Conservation (phyloP, 140 eudicot species). For the Stevia rebaudiana region DNA sequence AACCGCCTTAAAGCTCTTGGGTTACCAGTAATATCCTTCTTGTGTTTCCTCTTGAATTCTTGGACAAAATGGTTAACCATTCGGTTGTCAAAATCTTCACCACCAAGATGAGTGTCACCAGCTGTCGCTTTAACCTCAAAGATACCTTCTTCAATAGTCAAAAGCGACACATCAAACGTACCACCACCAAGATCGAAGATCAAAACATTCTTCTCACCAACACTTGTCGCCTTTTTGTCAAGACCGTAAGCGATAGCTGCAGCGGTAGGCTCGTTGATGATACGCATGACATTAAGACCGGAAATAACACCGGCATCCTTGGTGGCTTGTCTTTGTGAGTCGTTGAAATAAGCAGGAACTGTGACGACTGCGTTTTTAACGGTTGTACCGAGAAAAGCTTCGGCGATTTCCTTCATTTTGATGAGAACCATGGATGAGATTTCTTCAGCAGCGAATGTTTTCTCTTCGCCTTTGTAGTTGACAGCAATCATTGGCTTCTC, state of each 20-base stretch:
- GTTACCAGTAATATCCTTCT: conserved; percentile 55
- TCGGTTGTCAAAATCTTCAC: conserved; percentile 63
- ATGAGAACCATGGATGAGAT: conserved; percentile 57
- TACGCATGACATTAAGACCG: conserved; percentile 60
- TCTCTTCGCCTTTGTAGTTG: conserved; percentile 53
- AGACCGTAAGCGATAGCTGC: conserved; percentile 69
- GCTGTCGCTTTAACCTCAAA: conserved; percentile 65
- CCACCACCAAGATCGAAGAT: conserved; percentile 67
- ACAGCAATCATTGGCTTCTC: conserved; percentile 63
- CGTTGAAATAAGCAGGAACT: conserved; percentile 58
- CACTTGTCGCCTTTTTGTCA: conserved; percentile 54
- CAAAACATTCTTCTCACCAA: conserved; percentile 61
- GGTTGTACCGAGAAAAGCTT: conserved; percentile 48
- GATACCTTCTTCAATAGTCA: conserved; percentile 61
- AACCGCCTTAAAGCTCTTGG: conserved; percentile 52
- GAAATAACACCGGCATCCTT: conserved; percentile 63
- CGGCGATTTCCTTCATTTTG: conserved; percentile 55
- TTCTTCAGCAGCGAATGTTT: conserved; percentile 50
- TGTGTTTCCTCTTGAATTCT: conserved; percentile 60
- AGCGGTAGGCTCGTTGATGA: conserved; percentile 60
- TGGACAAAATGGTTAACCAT: conserved; percentile 65
- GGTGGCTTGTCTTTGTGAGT: conserved; percentile 59
- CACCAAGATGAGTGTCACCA: conserved; percentile 62
- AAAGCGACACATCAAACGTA: conserved; percentile 54
- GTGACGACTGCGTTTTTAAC: conserved; percentile 57